A percentile compares a stretch with the other conserved stretches of the same genome.
These are phyloP conservation scores for Talaromyces atroroseus DNA, from an alignment of 2,329 filamentous ascomycete genomes.

Conservation along the genomic window DNA sequence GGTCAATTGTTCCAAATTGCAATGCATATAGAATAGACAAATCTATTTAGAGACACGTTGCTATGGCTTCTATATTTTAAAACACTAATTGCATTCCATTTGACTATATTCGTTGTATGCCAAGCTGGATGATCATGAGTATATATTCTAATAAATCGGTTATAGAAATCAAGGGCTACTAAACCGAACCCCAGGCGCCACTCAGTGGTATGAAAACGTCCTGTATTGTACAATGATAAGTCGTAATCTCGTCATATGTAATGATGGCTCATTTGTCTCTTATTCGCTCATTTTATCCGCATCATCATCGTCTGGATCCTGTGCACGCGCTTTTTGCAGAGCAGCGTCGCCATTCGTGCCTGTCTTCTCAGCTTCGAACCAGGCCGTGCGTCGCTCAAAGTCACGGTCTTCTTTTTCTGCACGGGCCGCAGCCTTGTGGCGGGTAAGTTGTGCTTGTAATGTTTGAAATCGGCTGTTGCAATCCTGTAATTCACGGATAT, in stretches of 20 bases:
- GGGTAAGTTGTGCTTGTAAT: conserved; percentile 31
- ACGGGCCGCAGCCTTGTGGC: conserved; percentile 29
- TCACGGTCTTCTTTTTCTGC: conserved; percentile 37
- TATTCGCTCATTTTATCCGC: conserved; percentile 8
- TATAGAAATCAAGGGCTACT: too few relatives aligned
- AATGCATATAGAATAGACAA: neutral
- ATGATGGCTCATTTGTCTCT: neutral
- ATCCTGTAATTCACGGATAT: conserved; percentile 31
- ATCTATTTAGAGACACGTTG: neutral
- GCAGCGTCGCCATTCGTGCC: conserved; percentile 37
- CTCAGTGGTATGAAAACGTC: neutral
- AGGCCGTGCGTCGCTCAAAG: conserved; percentile 36
- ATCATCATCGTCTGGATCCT: conserved; percentile 19
- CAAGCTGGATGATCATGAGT: neutral
- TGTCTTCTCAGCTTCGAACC: conserved; percentile 41
- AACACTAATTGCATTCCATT: neutral
- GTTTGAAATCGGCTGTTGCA: conserved; percentile 35
- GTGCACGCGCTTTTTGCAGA: conserved; percentile 29
- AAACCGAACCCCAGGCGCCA: too few relatives aligned
- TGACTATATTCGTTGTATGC: neutral
- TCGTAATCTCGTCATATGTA: neutral
- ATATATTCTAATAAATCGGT: neutral
- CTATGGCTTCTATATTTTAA: neutral
- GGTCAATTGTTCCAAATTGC: neutral
- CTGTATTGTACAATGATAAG: neutral